Evolutionary conservation across 1,284 basidiomycete genomes (phyloP).

Genomic region (Neonothopanus nambi): DNA sequence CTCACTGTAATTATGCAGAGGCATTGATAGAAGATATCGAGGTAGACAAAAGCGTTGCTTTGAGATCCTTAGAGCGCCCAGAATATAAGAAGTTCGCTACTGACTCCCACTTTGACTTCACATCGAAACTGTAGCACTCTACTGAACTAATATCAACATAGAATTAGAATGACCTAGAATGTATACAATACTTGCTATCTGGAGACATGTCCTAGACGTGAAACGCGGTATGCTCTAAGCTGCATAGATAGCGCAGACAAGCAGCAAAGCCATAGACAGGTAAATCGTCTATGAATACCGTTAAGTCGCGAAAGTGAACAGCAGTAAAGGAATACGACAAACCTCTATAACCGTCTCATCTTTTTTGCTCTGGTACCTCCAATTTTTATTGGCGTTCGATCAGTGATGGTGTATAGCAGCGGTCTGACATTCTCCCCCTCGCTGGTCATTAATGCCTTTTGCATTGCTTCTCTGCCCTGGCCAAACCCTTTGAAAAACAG

Average conservation of each 20-base stretch:
- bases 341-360: conserved; percentile 62
- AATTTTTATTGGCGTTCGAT: conserved; percentile 86
- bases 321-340: conserved; percentile 15
- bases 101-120: conserved; percentile 8
- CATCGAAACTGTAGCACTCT: neutral
- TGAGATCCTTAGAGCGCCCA: conserved; percentile 74
- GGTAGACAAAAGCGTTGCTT: conserved; percentile 87
- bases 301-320: too few species aligned
- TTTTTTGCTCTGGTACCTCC: conserved; percentile 87
- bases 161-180: conserved; percentile 1
- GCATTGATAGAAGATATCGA: conserved; percentile 95
- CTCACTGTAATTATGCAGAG: conserved; percentile 53
- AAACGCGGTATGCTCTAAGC: too few species aligned
- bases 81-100: conserved; percentile 57
- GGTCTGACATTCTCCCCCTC: conserved; percentile 70
- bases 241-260: too few species aligned
- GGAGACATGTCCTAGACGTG: too few species aligned
- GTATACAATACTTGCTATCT: neutral
- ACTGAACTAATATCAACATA: too few species aligned
- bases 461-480: conserved; percentile 79
- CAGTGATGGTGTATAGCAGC: conserved; percentile 69
- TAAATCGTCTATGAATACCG: too few species aligned
- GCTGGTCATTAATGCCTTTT: conserved; percentile 68
- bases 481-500: conserved; percentile 83
- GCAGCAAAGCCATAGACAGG: too few species aligned